These are phyloP conservation scores for Apophysomyces trapeziformis DNA, from an alignment of 371 early-diverging fungal species.

Conservation along the genomic window DNA sequence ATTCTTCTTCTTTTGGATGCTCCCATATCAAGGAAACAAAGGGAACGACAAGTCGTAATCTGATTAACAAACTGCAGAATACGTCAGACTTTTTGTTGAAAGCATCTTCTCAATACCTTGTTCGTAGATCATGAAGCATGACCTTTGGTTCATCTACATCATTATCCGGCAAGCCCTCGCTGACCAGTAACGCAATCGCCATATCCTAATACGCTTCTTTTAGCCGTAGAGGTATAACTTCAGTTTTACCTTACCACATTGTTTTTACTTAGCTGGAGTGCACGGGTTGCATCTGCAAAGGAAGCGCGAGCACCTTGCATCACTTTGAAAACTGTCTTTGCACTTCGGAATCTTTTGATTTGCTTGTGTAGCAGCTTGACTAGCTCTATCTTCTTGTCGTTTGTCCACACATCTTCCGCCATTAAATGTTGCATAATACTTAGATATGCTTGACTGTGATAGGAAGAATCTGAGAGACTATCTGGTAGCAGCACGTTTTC, in stretches of 20 bases:
- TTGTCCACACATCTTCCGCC: slow-evolving; percentile 53
- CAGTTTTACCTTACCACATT: slow-evolving; percentile 36
- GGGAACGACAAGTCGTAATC: slow-evolving; percentile 59
- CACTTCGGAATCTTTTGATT: slow-evolving; percentile 48
- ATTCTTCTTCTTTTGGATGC: slow-evolving; percentile 52
- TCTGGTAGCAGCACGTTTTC: slow-evolving; percentile 47
- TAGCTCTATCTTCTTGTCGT: slow-evolving; percentile 53
- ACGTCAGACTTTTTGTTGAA: background rate
- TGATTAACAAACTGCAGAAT: slow-evolving; percentile 40
- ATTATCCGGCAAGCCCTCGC: slow-evolving; percentile 38
- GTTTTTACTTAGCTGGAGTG: slow-evolving; percentile 39
- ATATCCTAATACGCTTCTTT: slow-evolving; percentile 26
- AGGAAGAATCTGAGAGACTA: slow-evolving; percentile 29
- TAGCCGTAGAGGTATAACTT: background rate
- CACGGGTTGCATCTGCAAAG: slow-evolving; percentile 52
- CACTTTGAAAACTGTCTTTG: slow-evolving; percentile 47
- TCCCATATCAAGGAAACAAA: slow-evolving; percentile 62
- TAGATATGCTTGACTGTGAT: slow-evolving; percentile 55
- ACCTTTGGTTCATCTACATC: slow-evolving; percentile 19
- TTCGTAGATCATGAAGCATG: slow-evolving; percentile 49
- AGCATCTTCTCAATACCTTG: slow-evolving; percentile 28
- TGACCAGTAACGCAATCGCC: slow-evolving; percentile 43
- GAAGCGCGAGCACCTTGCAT: slow-evolving; percentile 52
- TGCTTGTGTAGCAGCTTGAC: slow-evolving; percentile 56
- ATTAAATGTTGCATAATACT: slow-evolving; percentile 59